Conservation (phyloP, 1,139 yeast species). For the Saccharomycopsis phalli region DNA sequence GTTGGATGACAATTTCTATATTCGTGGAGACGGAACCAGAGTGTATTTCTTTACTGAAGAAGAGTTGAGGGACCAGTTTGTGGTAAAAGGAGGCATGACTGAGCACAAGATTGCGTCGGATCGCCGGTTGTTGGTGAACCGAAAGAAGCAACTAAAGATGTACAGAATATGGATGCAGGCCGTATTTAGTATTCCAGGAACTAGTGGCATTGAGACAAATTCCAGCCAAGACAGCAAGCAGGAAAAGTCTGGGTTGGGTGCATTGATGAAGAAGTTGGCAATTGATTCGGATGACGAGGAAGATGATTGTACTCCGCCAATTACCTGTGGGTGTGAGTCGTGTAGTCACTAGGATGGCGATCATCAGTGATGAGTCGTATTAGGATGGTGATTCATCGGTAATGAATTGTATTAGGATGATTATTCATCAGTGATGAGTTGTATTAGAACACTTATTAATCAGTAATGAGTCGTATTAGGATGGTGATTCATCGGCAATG, state of each 20-base stretch:
- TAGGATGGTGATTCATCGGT: not conserved
- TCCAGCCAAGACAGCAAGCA: not conserved
- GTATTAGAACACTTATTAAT: not conserved
- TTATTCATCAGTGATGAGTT: no score
- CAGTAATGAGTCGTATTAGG: not conserved
- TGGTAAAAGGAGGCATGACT: slow-evolving; percentile 41
- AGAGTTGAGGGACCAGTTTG: slow-evolving; percentile 70
- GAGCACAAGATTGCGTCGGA: slow-evolving; percentile 82
- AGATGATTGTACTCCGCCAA: slow-evolving; percentile 19
- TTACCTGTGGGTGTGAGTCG: slow-evolving; percentile 19
- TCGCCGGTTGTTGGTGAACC: slow-evolving; percentile 79
- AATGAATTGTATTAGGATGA: not conserved
- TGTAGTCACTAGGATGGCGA: not conserved
- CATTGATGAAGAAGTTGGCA: slow-evolving; percentile 17
- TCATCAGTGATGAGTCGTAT: not conserved
- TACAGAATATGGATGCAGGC: slow-evolving; percentile 97
- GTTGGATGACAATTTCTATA: slow-evolving; percentile 86
- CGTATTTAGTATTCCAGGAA: slow-evolving; percentile 37
- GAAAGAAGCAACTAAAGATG: slow-evolving; percentile 91
- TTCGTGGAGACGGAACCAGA: slow-evolving; percentile 96
- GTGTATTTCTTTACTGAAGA: slow-evolving; percentile 96
- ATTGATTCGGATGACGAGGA: slow-evolving; percentile 12
- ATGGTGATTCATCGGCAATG: not conserved
- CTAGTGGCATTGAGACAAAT: not conserved
- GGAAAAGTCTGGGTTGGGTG: not conserved